Conservation (phyloP, 441 rosid genomes). For the Pelargonium australe region DNA sequence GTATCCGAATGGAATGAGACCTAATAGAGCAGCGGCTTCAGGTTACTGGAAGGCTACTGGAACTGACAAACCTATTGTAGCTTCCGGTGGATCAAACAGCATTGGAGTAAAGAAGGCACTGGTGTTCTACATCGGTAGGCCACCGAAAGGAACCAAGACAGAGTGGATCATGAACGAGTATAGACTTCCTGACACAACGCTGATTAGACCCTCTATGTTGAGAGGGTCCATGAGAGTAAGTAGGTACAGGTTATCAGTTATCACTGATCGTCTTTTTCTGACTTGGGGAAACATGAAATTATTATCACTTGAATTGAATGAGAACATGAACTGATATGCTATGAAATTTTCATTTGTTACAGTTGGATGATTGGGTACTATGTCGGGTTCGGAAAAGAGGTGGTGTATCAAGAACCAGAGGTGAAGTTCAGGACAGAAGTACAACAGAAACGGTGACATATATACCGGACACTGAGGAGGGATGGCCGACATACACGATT, state of each 20-base stretch:
- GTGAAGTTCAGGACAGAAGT: slow-evolving; percentile 22
- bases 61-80: slow-evolving; percentile 40
- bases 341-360: slow-evolving; percentile 6
- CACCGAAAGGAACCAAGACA: slow-evolving; percentile 42
- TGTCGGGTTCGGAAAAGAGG: slow-evolving; percentile 38
- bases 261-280: not conserved
- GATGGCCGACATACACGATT: slow-evolving; percentile 14
- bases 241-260: slow-evolving; percentile 1
- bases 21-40: slow-evolving; percentile 48
- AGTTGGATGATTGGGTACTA: slow-evolving; percentile 57
- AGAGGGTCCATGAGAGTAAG: slow-evolving; percentile 49
- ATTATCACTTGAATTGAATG: not conserved
- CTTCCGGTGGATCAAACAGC: slow-evolving; percentile 23
- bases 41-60: slow-evolving; percentile 53
- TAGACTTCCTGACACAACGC: slow-evolving; percentile 26
- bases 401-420: slow-evolving; percentile 13
- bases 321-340: not conserved
- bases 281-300: not conserved
- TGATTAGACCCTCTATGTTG: slow-evolving; percentile 23
- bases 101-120: slow-evolving; percentile 34
- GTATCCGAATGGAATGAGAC: slow-evolving; percentile 48
- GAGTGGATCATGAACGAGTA: slow-evolving; percentile 53
- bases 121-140: slow-evolving; percentile 30
- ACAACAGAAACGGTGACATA: slow-evolving; percentile 10
- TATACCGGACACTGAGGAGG: slow-evolving; percentile 18